Evolutionary conservation across 2,329 filamentous ascomycete species (phyloP), one percentile per base, ranked within the genome.

Genomic region (Bipolaris oryzae): DNA sequence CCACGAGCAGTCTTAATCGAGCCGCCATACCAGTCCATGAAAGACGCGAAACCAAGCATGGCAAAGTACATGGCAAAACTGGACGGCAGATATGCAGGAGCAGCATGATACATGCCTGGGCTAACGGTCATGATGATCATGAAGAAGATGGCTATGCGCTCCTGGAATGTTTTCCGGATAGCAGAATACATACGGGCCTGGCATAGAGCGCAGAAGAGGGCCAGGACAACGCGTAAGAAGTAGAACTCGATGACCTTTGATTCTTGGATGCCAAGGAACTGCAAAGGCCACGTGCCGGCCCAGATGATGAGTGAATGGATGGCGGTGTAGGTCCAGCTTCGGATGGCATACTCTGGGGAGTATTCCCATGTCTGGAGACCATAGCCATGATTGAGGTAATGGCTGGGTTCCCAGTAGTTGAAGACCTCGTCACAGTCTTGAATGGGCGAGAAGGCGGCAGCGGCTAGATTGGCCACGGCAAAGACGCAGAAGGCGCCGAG

Each of bases 321-420:
- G 5, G 82, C 85, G 35, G 96, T 82, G 71, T 99, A 99, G 20
- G 92, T 82, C 95, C 95, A 99, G 79, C 92, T 97, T 61, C 95
- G 88, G 67, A 99, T 97, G 48, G 92, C 91, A 77, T 90, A 98
- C 55, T 94, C 89, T 5, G 95, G 95, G 0, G 94, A 96, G 78
- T 98, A 99, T 77, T 99, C 95, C 95, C 95, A 99, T 1, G 95
- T 99, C 79, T 99, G 93, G 48, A 97, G 82, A 37, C 94, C 95
- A 72, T 96, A 94, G 68, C 91, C 91, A 80, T 97, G 92, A 57
- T 87, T 89, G 25, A 99, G 84, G 77, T 97, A 99, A 77, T 99
- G 95, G 0, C 93, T 87, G 0, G 95, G 94, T 71, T 99, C 95
- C 92, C 94, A 99, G 81, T 96, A 99, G 76, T 99, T 99, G 84